phyloP scores from a whole-genome alignment of 805 yeast species.

The Candida fluviatilis region DNA sequence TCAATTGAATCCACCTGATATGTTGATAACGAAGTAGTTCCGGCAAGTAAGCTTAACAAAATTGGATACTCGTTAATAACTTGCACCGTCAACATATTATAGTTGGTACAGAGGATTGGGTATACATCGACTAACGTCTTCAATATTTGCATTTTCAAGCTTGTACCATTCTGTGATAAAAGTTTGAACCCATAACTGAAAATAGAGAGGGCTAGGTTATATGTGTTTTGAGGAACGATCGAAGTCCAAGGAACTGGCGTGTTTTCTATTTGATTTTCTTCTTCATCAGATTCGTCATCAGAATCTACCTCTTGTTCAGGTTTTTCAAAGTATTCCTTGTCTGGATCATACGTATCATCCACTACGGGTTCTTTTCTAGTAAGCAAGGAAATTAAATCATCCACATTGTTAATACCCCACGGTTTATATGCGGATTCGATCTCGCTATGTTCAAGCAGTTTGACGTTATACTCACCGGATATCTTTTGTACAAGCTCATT shows the following conservation, averaged over 20 bases:
- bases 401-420: conserved; percentile 53
- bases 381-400: conserved; percentile 43
- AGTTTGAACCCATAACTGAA: conserved; percentile 65
- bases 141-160: conserved; percentile 55
- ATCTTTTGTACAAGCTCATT: conserved; percentile 50
- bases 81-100: conserved; percentile 27
- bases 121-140: conserved; percentile 34
- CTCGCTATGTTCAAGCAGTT: background rate
- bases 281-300: conserved; percentile 31
- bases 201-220: conserved; percentile 56
- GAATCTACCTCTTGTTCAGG: conserved; percentile 19
- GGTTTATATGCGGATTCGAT: conserved; percentile 37
- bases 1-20: background rate
- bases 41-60: conserved; percentile 13
- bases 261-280: conserved; percentile 13
- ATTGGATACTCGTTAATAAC: conserved; percentile 32
- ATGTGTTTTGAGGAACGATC: conserved; percentile 58
- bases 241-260: conserved; percentile 52
- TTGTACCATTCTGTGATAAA: conserved; percentile 61
- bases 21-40: conserved; percentile 11
- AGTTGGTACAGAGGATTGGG: conserved; percentile 29
- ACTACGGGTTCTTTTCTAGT: conserved; percentile 29
- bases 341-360: conserved; percentile 29
- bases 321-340: conserved; percentile 34
- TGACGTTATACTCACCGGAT: conserved; percentile 8